Conservation (phyloP, 352 stramenopile species). For the Peronosclerospora sorghi region DNA sequence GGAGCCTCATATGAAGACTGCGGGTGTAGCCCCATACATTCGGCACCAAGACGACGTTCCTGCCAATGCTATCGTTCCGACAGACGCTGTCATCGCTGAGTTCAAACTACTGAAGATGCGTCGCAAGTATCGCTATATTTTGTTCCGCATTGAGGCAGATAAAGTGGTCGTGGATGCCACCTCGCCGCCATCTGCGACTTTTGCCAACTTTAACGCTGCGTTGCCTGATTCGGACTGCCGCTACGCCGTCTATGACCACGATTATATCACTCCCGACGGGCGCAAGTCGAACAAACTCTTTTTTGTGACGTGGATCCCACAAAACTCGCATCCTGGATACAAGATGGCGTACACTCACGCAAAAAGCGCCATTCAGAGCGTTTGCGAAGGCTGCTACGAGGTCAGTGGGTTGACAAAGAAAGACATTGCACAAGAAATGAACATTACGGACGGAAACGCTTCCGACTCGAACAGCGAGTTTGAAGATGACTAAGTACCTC, state of each 20-base stretch:
- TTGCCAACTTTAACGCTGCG: constrained; percentile 39
- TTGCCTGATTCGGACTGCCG: constrained; percentile 76
- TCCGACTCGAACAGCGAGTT: constrained; percentile 84
- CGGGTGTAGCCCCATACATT: constrained; percentile 62
- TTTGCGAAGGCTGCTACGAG: constrained; percentile 72
- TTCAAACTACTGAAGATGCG: constrained; percentile 87
- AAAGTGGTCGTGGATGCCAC: constrained; percentile 53
- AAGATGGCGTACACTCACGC: constrained; percentile 86
- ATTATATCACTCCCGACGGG: constrained; percentile 60
- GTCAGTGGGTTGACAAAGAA: constrained; percentile 68
- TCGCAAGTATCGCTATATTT: constrained; percentile 73
- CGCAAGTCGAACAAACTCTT: constrained; percentile 84
- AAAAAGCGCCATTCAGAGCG: constrained; percentile 66
- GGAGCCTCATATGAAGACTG: constrained; percentile 81
- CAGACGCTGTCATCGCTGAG: constrained; percentile 39
- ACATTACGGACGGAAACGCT: constrained; percentile 36
- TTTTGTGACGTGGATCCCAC: constrained; percentile 81
- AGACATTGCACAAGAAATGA: constrained; percentile 58
- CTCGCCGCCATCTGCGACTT: constrained; percentile 35
- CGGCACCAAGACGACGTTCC: constrained; percentile 66
- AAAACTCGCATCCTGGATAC: constrained; percentile 67
- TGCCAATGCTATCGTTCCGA: constrained; percentile 58
- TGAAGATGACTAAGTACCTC: constrained; percentile 40
- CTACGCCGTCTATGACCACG: constrained; percentile 84
- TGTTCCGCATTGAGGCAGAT: constrained; percentile 74